Conservation (phyloP, 2,329 filamentous ascomycete genomes). For the Pseudogymnoascus sp. region DNA sequence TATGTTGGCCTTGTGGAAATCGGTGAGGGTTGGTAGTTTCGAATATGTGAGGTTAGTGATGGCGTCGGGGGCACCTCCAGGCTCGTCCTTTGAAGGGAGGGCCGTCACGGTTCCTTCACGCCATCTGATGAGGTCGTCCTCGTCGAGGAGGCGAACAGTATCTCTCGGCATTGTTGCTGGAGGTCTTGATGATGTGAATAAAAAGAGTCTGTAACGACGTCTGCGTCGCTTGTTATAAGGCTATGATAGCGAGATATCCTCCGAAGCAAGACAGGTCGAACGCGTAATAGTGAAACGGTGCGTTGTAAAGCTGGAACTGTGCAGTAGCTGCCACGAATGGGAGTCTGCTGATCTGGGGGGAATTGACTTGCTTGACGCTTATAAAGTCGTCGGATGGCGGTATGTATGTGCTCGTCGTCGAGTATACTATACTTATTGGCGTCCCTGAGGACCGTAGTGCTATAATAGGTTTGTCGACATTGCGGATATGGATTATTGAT, state of each 20-base stretch:
- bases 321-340: not conserved
- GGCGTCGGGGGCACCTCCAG: constrained; percentile 7
- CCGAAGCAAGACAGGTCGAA: not conserved
- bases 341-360: constrained; percentile 7
- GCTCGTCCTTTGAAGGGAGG: not conserved
- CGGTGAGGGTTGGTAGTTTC: constrained; percentile 13
- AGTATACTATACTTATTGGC: constrained; percentile 24
- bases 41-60: not conserved
- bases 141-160: not conserved
- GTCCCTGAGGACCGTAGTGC: constrained; percentile 39
- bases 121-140: constrained; percentile 6
- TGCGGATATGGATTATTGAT: constrained; percentile 7
- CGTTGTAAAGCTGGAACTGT: not conserved
- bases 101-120: constrained; percentile 1
- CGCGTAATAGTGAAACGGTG: not conserved
- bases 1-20: constrained; percentile 29
- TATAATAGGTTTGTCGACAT: constrained; percentile 30
- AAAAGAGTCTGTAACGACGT: not conserved
- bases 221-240: not conserved
- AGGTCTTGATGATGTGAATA: constrained; percentile 3
- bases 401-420: constrained; percentile 10
- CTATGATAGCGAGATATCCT: not conserved
- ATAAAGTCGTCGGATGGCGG: not conserved
- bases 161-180: constrained; percentile 3
- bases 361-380: not conserved